phyloP scores from a whole-genome alignment of 139 green algal genomes.

The Diplosphaera chodatii region DNA sequence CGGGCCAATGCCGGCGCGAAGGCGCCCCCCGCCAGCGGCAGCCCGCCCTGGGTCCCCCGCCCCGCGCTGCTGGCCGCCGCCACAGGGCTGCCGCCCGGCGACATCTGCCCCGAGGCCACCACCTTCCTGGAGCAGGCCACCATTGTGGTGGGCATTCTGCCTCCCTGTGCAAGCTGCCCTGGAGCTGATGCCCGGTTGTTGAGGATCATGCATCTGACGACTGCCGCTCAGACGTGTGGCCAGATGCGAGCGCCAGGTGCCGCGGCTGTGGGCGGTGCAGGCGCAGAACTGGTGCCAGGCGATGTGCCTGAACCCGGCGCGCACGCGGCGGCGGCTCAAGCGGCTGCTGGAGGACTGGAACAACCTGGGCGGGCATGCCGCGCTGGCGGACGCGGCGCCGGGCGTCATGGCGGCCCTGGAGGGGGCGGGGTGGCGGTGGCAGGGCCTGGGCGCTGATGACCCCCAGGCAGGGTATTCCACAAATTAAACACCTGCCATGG shows the following conservation, averaged over 20 bases:
- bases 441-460: not conserved
- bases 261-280: no score
- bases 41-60: no score
- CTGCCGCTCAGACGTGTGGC: no score
- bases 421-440: constrained; percentile 27
- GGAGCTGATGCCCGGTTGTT: no score
- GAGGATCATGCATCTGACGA: no score
- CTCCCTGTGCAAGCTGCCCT: not conserved
- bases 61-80: constrained; percentile 34
- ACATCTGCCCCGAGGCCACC: constrained; percentile 25
- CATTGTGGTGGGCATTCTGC: constrained; percentile 69
- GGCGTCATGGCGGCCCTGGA: constrained; percentile 25
- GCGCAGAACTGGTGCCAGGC: constrained; percentile 42
- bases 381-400: constrained; percentile 45
- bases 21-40: no score
- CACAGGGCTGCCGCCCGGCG: constrained; percentile 14
- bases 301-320: constrained; percentile 65
- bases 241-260: no score
- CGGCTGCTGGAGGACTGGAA: constrained; percentile 70
- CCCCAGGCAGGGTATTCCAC: no score
- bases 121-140: constrained; percentile 67
- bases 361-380: constrained; percentile 67
- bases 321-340: constrained; percentile 58
- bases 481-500: no score
- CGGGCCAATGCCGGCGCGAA: no score